These are phyloP conservation scores for Rhizophagus clarus DNA, from an alignment of 192 early-diverging fungal genomes.

Conservation along the genomic window DNA sequence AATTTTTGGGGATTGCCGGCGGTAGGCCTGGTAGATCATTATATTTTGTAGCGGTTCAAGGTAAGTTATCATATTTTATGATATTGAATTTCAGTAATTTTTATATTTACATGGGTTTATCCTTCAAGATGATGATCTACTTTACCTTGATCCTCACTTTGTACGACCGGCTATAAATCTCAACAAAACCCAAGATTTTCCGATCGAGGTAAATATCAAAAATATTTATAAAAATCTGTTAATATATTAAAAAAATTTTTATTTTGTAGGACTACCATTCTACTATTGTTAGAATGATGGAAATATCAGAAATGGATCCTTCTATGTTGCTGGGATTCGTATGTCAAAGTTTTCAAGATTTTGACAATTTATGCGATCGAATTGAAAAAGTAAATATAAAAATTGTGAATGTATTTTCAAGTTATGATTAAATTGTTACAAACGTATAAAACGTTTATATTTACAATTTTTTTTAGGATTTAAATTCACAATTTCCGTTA, in stretches of 20 bases:
- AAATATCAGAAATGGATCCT: conserved; percentile 45
- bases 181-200: conserved; percentile 31
- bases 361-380: conserved; percentile 33
- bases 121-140: conserved; percentile 38
- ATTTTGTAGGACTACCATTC: conserved; percentile 43
- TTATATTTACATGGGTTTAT: too few species aligned
- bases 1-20: conserved; percentile 48
- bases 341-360: conserved; percentile 35
- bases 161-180: conserved; percentile 40
- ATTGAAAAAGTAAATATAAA: conserved; percentile 25
- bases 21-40: conserved; percentile 44
- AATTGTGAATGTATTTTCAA: not conserved
- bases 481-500: conserved; percentile 14
- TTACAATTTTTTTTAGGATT: not conserved
- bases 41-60: conserved; percentile 47
- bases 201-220: conserved; percentile 32
- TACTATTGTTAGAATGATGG: conserved; percentile 39
- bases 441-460: not conserved
- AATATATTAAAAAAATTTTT: not conserved
- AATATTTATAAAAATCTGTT: not conserved
- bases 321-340: conserved; percentile 50
- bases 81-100: not conserved
- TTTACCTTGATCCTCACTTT: conserved; percentile 47
- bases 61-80: conserved; percentile 10
- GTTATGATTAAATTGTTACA: not conserved